Conservation (phyloP, 495 filamentous ascomycete species). For the Neurospora discreta region DNA sequence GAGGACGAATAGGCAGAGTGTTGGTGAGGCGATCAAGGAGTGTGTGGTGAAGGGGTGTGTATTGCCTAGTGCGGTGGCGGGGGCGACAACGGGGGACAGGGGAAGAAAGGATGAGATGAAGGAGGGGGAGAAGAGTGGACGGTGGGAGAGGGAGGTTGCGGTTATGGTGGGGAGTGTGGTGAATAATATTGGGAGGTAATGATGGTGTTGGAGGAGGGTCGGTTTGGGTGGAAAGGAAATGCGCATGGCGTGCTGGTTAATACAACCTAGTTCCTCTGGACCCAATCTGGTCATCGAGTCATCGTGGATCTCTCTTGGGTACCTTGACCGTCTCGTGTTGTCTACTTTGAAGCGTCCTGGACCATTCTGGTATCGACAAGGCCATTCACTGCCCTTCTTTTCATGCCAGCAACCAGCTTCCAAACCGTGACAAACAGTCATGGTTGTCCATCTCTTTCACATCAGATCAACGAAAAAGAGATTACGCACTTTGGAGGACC, state of each 20-base stretch:
- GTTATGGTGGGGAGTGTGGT: slow-evolving; percentile 82
- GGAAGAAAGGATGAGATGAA: slow-evolving; percentile 27
- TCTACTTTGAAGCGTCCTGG: not conserved
- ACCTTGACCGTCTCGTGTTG: not conserved
- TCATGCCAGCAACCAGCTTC: not conserved
- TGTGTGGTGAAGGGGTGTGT: slow-evolving; percentile 71
- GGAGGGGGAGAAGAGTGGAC: slow-evolving; percentile 15
- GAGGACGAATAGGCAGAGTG: slow-evolving; percentile 58
- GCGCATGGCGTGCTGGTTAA: not conserved
- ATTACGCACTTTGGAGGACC: no score
- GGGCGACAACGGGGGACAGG: slow-evolving; percentile 25
- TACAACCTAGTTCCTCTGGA: not conserved
- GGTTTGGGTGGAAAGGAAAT: not conserved
- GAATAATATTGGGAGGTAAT: slow-evolving; percentile 32
- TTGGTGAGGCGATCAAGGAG: slow-evolving; percentile 67
- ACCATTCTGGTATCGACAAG: not conserved
- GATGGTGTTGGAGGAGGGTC: not conserved
- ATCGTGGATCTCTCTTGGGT: not conserved
- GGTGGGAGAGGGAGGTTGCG: slow-evolving; percentile 84
- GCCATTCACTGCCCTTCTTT: not conserved
- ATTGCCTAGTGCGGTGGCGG: slow-evolving; percentile 32
- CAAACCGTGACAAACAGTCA: not conserved
- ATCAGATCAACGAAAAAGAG: not conserved
- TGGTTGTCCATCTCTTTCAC: not conserved
- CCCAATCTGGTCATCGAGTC: not conserved